Evolutionary conservation across 345 rosid species (phyloP), one percentile per base, ranked within the genome.

Genomic region (Brassica cretica): DNA sequence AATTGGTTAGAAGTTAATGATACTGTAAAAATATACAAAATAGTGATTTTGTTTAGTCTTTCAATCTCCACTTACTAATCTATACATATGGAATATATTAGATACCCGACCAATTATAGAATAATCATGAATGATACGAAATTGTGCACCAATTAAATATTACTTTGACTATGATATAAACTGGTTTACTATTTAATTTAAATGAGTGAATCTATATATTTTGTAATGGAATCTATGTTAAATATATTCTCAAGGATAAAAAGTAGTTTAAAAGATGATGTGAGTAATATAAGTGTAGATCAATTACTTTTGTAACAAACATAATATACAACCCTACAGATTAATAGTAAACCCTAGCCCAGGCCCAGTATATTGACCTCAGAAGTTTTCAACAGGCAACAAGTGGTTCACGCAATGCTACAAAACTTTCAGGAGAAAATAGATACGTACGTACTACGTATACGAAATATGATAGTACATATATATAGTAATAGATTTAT

Each of bases 331-430:
- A 70, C 75, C 44, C 66, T 77, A 70, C 8, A 65, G 19, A 64
- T 35, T 39, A 29, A 62, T 9, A 65, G 21, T 66, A 78, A 5
- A 39, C 33, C 16, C 35, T 61, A 73, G 58, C 0, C 16, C 55
- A 65, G 21, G 64, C 68, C 69, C 68, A 72, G 12, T 66, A 53
- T 63, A 64, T 77, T 55, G 60, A 77, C 75, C 44, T 2, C 21
- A 25, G 7, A 24, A 29, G 15, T 70, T 55, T 60, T 51, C 46
- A 35, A 29, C 62, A 53, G 30, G 55, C 30, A 27, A 16, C 19
- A 29, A 29, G 27, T 66, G 39, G 44, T 73, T 67, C 41, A 66
- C 39, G 65, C 37, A 49, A 73, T 15, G 33, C 70, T 61, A 37
- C 61, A 68, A 8, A 62, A 56, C 33, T 25, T 61, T 27, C 41